Conservation (phyloP, 257 asterid genomes). For the Voacanga thouarsii region DNA sequence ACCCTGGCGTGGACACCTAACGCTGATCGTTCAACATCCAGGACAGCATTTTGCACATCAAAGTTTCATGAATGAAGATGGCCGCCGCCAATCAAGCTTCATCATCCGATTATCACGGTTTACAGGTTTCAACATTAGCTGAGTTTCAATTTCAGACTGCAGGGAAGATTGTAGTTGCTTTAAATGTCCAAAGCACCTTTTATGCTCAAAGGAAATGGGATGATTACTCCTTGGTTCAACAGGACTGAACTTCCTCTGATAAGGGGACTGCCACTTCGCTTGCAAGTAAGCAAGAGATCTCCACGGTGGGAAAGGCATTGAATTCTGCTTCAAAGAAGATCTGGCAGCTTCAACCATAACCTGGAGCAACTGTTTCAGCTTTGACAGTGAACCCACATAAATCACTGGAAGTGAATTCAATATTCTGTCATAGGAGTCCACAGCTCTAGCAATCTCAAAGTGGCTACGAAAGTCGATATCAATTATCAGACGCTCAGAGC, state of each 20-base stretch:
- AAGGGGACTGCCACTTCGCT: conserved; percentile 68
- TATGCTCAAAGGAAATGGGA: conserved; percentile 28
- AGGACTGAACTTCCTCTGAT: conserved; percentile 32
- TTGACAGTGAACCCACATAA: conserved; percentile 53
- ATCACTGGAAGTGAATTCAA: conserved; percentile 57
- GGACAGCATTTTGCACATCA: conserved; percentile 5
- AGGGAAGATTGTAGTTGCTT: conserved; percentile 42
- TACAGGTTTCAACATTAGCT: conserved; percentile 39
- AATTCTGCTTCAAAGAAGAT: conserved; percentile 67
- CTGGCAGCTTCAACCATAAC: conserved; percentile 77
- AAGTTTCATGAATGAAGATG: conserved; percentile 16
- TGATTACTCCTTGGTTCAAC: conserved; percentile 14
- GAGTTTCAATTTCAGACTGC: conserved; percentile 44
- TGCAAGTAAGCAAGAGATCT: conserved; percentile 58
- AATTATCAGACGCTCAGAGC: conserved; percentile 45
- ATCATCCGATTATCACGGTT: conserved; percentile 29
- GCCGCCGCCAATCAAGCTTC: conserved; percentile 30
- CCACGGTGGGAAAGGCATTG: conserved; percentile 89
- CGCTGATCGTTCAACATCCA: not conserved
- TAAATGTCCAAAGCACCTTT: conserved; percentile 49
- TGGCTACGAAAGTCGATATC: conserved; percentile 73
- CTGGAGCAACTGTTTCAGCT: conserved; percentile 58
- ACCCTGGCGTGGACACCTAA: not conserved
- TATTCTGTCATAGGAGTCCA: conserved; percentile 57
- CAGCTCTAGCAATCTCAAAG: conserved; percentile 84